Conservation (phyloP, 208 protist species). For the Wallacemonas collosoma region DNA sequence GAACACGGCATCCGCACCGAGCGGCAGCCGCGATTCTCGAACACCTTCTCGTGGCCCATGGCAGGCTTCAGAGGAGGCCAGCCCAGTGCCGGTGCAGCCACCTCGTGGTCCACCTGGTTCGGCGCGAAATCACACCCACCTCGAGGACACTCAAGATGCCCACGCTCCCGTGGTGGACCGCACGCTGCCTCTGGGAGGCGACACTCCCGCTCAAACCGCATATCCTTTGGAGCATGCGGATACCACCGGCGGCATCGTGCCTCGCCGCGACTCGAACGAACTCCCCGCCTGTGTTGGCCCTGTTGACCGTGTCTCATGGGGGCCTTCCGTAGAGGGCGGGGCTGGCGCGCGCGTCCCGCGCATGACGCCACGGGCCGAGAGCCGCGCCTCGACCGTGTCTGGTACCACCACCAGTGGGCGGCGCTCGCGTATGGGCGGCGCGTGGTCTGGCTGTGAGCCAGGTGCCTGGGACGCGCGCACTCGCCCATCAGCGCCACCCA, state of each 20-base stretch:
- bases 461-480: slow-evolving; percentile 10
- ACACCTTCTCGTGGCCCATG: background rate
- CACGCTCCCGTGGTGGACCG: background rate
- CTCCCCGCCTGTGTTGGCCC: background rate
- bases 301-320: background rate
- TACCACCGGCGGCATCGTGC: background rate
- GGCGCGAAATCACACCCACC: no score
- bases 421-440: background rate
- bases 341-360: background rate
- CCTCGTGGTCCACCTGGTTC: background rate
- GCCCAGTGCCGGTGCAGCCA: background rate
- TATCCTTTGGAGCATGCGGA: background rate
- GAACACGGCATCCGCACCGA: no score
- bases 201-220: background rate
- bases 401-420: background rate
- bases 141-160: background rate
- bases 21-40: background rate
- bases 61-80: background rate
- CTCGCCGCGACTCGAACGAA: background rate
- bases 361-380: background rate
- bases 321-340: no score
- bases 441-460: slow-evolving; percentile 6
- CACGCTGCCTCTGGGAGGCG: background rate
- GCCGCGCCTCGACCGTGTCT: background rate
- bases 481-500: background rate